Percentiles rank a stretch among this genome's conserved stretches.
These are phyloP conservation scores for Lanmaoa pseudosensibilis DNA, from an alignment of 768 basidiomycete genomes.

Conservation along the genomic window DNA sequence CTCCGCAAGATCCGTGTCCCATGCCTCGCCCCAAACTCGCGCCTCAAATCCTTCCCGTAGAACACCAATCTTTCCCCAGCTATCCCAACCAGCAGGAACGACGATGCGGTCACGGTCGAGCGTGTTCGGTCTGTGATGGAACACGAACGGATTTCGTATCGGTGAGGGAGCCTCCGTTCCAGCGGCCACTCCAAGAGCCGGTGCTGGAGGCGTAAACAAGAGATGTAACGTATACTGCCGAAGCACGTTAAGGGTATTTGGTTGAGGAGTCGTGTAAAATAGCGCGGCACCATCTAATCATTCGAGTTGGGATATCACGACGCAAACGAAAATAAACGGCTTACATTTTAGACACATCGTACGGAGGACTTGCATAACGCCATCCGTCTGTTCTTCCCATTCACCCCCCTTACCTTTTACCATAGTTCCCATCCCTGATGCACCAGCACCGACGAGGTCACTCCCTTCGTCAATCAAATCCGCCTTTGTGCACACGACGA, in stretches of 20 bases:
- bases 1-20: constrained; percentile 68
- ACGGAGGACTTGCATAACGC: constrained; percentile 91
- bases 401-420: constrained; percentile 89
- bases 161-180: constrained; percentile 45
- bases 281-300: constrained; percentile 84
- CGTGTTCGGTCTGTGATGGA: constrained; percentile 83
- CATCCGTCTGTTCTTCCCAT: constrained; percentile 95
- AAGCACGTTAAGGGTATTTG: constrained; percentile 70
- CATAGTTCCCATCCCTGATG: constrained; percentile 86
- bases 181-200: constrained; percentile 40
- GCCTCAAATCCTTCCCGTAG: constrained; percentile 91
- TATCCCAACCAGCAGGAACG: constrained; percentile 96
- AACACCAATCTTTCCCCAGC: constrained; percentile 93
- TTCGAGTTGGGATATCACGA: constrained; percentile 2
- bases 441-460: constrained; percentile 65
- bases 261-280: constrained; percentile 87
- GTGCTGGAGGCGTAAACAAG: constrained; percentile 62
- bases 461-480: constrained; percentile 86
- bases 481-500: constrained; percentile 90
- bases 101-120: constrained; percentile 91
- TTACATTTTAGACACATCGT: constrained; percentile 90
- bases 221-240: constrained; percentile 79
- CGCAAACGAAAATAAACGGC: constrained; percentile 30
- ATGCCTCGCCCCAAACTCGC: constrained; percentile 73
- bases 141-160: constrained; percentile 80